These are phyloP conservation scores for Heimioporus sp. DNA, from an alignment of 768 basidiomycete species.

Conservation along the genomic window DNA sequence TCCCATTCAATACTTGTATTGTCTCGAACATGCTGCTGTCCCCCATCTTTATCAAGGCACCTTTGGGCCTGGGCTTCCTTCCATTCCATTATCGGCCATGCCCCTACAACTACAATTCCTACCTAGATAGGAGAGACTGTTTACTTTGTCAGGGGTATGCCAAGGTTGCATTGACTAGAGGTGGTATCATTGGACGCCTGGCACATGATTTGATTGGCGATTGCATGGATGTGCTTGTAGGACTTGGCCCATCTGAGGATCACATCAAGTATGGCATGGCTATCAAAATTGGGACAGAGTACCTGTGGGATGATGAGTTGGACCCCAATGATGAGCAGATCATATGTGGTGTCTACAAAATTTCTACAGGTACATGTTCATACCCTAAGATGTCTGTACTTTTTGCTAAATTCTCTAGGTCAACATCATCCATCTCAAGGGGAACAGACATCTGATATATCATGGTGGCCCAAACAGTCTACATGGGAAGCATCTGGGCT, in stretches of 20 bases:
- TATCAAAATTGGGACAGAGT: background rate
- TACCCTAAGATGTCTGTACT: too few species aligned
- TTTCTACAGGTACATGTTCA: constrained; percentile 4
- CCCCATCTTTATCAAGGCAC: too few species aligned
- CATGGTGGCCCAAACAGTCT: too few species aligned
- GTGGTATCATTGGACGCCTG: background rate
- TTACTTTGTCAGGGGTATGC: background rate
- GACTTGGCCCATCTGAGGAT: background rate
- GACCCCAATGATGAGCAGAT: constrained; percentile 1
- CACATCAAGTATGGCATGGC: background rate
- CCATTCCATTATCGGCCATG: background rate
- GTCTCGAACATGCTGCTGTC: too few species aligned
- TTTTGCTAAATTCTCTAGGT: too few species aligned
- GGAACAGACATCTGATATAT: too few species aligned
- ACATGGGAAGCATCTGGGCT: too few species aligned
- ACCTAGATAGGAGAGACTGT: background rate
- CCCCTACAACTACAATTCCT: background rate
- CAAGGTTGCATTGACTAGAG: constrained; percentile 1
- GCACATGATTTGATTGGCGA: background rate
- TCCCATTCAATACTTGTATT: too few species aligned
- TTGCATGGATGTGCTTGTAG: background rate
- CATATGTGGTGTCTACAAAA: constrained; percentile 3
- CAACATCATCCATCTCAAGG: too few species aligned
- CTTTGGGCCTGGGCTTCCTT: too few species aligned
- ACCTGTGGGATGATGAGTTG: background rate